Base-by-base conservation (phyloP, 176 grass and related monocot genomes). In the Cenchrus fungigraminus region DNA sequence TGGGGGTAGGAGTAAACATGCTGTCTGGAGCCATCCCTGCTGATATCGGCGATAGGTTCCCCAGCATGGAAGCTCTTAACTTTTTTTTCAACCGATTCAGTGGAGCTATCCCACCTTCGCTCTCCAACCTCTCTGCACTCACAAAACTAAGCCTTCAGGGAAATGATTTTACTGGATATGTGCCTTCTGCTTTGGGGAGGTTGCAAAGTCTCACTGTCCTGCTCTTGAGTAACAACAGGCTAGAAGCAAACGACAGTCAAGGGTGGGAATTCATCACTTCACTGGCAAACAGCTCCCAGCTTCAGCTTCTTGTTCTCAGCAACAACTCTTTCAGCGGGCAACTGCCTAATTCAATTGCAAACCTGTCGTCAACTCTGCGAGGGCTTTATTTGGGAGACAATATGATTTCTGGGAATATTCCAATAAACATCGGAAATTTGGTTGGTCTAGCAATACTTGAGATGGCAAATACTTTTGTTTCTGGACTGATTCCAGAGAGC, bases 211-310 rank as follows among this genome's bases (percentile, higher is more conserved):
- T 88, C 10, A 32, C 4, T 31, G 0, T 32, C 4, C 32, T 88
- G 15, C 2, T 5, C n/a, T 47, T 85, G 53, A 10, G 0, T 12
- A 2, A 4, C 46, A 79, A 66, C 47, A 29, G 4, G 34, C 57
- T 88, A 11, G 66, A 78, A 63, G 80, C 80, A 5, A 32, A 73
- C 3, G 16, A 79, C 16, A 65, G 4, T 0, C 16, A 73, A 0
- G 86, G 74, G 3, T 83, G 86, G 86, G 86, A 83, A 15, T 83
- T 88, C 49, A 34, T 88, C 55, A 78, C 56, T 37, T 83, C 57
- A 2, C 57, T 83, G 3, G 12, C 56, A 7, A 83, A 83, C 47
- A 72, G 80, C 55, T 72, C 45, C 63, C 55, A 73, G 47, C 80
- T 88, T 17, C 45, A 43, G 28, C 0, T 8, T 1, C 31, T 79